Evolutionary conservation across 2,329 filamentous ascomycete genomes (phyloP), one percentile per base, ranked within the genome.

Genomic region (Chaetomium sp.): DNA sequence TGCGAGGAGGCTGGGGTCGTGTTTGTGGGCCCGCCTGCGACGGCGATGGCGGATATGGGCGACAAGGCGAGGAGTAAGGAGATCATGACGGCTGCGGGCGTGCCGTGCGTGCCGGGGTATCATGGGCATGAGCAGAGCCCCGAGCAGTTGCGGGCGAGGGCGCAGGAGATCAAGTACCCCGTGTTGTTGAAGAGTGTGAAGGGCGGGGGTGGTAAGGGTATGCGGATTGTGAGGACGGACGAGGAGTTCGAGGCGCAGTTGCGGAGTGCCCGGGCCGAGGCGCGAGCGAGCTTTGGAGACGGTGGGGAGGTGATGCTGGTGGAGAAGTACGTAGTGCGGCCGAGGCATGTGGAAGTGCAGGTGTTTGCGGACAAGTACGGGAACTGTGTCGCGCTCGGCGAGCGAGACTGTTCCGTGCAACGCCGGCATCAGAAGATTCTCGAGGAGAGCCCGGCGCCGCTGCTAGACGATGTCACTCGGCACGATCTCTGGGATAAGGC

Each of bases 31-130:
- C 94, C 94, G 1, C 91, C 94, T 3, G 84, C 85, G 34, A 79
- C 82, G 51, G 91, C 91, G 63, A 91, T 88, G 67, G 76, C 87
- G 56, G 90, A 91, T 57, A 96, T 96, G 91, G 91, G 91, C 49
- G 89, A 95, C 74, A 96, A 96, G 75, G 91, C 87, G 54, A 80
- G 88, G 57, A 94, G 89, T 52, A 99, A 99, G 72, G 88, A 96
- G 69, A 96, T 99, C 68, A 97, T 99, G 94, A 90, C 83, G 37
- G 84, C 84, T 4, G 92, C 94, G n/a, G 90, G 91, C 7, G 94
- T 99, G 3, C 91, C 91, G 4, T 97, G 94, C 66, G 94, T 99
- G 49, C 94, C 94, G 0, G 94, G 94, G 0, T 99, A 99, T 67
- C 94, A 97, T 69, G 94, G 94, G 14, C 66, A 78, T 1, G 89